Conservation (phyloP, 2,329 filamentous ascomycete genomes). For the Aspergillus sp. region DNA sequence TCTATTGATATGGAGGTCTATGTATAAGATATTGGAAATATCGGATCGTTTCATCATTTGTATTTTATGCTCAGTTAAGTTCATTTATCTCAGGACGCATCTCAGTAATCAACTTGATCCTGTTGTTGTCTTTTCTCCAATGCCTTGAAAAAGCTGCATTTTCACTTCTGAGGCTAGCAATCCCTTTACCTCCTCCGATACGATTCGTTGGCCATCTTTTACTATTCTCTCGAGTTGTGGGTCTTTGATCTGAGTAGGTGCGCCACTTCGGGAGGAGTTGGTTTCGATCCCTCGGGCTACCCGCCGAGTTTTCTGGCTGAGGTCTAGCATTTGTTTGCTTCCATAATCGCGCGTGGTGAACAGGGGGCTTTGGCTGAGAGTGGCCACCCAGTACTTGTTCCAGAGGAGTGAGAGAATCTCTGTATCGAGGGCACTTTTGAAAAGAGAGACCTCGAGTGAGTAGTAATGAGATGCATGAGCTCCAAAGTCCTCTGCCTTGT, state of each 20-base stretch:
- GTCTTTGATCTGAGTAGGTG: conserved; percentile 39
- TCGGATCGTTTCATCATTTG: background rate
- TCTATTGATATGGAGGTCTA: background rate
- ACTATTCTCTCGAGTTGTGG: conserved; percentile 54
- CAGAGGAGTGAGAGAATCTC: conserved; percentile 85
- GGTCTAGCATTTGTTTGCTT: conserved; percentile 86
- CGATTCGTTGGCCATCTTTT: conserved; percentile 57
- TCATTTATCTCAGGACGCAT: background rate
- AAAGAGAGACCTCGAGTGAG: conserved; percentile 84
- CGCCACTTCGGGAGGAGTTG: conserved; percentile 28
- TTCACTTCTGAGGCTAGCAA: conserved; percentile 52
- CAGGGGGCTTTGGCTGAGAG: conserved; percentile 84
- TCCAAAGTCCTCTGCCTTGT: conserved; percentile 93
- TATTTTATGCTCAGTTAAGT: background rate
- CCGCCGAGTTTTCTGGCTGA: conserved; percentile 77
- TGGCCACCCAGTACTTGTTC: conserved; percentile 98
- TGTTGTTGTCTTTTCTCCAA: conserved; percentile 29
- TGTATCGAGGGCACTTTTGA: conserved; percentile 87
- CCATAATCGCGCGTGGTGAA: conserved; percentile 91
- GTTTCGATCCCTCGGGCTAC: conserved; percentile 50
- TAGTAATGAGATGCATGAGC: conserved; percentile 92
- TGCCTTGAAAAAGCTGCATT: conserved; percentile 50
- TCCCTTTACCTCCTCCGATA: conserved; percentile 53
- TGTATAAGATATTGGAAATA: background rate
- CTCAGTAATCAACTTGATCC: conserved; percentile 13